phyloP scores from a whole-genome alignment of 805 yeast genomes.

The Pichia pseudocactophila region DNA sequence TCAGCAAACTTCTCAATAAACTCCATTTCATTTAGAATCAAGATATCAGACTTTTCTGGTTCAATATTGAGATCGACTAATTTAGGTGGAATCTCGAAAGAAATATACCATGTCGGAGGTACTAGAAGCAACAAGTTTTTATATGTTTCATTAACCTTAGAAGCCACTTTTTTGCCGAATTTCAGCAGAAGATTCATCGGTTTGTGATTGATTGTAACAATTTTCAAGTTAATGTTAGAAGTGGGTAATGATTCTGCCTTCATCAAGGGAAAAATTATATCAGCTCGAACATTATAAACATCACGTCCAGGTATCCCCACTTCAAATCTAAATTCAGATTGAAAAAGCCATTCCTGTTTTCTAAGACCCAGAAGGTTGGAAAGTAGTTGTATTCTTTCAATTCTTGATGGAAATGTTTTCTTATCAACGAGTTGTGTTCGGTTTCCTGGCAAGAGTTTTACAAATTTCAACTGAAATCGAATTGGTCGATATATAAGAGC shows the following conservation, averaged over 20 bases:
- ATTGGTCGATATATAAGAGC: conserved; percentile 24
- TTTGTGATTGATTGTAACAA: conserved; percentile 30
- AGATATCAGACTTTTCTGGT: conserved; percentile 35
- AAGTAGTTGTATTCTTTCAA: conserved; percentile 10
- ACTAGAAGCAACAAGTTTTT: conserved; percentile 15
- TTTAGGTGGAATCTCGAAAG: conserved; percentile 17
- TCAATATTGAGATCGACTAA: conserved; percentile 34
- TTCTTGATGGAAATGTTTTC: conserved; percentile 10
- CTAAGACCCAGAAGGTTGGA: conserved; percentile 15
- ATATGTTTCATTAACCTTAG: conserved; percentile 21
- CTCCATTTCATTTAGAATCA: conserved; percentile 20
- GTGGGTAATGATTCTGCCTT: conserved; percentile 22
- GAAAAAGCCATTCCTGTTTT: conserved; percentile 13
- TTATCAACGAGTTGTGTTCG: conserved; percentile 6
- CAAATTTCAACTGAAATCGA: conserved; percentile 24
- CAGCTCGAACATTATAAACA: conserved; percentile 7
- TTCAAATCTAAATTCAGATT: conserved; percentile 7
- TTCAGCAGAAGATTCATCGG: conserved; percentile 21
- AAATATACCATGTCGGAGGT: conserved; percentile 31
- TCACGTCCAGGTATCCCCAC: neutral
- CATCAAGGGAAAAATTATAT: conserved; percentile 28
- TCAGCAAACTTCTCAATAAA: conserved; percentile 16
- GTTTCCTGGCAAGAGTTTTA: conserved; percentile 14
- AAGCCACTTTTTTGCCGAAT: conserved; percentile 26
- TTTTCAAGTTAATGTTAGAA: conserved; percentile 18